Evolutionary conservation across 2,329 filamentous ascomycete genomes (phyloP).

Genomic region (Sclerotinia minor): DNA sequence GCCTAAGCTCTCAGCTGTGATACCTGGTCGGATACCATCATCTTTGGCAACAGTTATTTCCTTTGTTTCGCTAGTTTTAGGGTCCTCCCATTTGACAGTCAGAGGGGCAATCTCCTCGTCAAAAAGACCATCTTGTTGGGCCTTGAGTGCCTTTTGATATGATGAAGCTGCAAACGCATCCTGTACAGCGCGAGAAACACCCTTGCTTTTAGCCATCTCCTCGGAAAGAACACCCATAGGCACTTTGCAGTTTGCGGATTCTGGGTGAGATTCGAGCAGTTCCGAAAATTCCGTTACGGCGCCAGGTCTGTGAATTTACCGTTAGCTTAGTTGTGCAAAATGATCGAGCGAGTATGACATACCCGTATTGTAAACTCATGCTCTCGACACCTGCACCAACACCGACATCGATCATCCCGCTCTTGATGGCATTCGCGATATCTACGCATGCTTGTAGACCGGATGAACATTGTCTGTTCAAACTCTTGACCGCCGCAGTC

Average conservation of each 20-base stretch:
- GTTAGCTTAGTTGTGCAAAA: slow-evolving; percentile 17
- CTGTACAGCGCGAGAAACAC: slow-evolving; percentile 70
- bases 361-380: slow-evolving; percentile 93
- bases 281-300: slow-evolving; percentile 94
- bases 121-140: slow-evolving; percentile 87
- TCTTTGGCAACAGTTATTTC: slow-evolving; percentile 81
- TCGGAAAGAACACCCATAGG: slow-evolving; percentile 94
- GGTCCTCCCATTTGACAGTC: slow-evolving; percentile 83
- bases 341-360: slow-evolving; percentile 40
- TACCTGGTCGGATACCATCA: slow-evolving; percentile 81
- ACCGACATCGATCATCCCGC: slow-evolving; percentile 93
- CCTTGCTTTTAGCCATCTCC: slow-evolving; percentile 86
- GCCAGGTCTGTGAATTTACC: slow-evolving; percentile 55
- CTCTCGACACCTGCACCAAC: slow-evolving; percentile 94
- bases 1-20: slow-evolving; percentile 82
- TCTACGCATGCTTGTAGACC: slow-evolving; percentile 92
- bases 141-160: slow-evolving; percentile 85
- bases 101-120: slow-evolving; percentile 87
- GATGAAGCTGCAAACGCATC: slow-evolving; percentile 93
- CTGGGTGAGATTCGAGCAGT: slow-evolving; percentile 74
- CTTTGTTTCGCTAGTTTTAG: slow-evolving; percentile 83
- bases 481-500: slow-evolving; percentile 75
- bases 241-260: slow-evolving; percentile 94
- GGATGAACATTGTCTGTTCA: slow-evolving; percentile 94
- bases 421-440: slow-evolving; percentile 86